These are phyloP conservation scores for Elaeis oleifera DNA, from an alignment of 202 grass and related monocot species.

Conservation along the genomic window DNA sequence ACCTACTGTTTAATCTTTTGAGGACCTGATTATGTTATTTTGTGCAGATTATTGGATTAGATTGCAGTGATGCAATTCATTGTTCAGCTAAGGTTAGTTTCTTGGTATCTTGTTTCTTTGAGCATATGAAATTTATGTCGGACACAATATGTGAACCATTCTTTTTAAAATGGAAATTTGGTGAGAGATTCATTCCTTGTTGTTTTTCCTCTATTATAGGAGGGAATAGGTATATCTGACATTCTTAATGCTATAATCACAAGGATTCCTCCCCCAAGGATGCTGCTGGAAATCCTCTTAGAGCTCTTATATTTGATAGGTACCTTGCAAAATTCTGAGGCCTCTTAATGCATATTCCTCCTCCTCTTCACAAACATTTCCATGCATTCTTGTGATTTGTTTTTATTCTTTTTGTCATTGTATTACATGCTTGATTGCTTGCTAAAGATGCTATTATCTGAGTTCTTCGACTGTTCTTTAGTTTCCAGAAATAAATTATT, in stretches of 20 bases:
- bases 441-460: too few relatives aligned
- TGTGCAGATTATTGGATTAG: constrained; percentile 86
- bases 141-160: background rate
- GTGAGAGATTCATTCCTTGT: background rate
- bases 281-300: constrained; percentile 58
- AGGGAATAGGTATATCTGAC: constrained; percentile 87
- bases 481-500: too few relatives aligned
- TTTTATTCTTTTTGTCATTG: too few relatives aligned
- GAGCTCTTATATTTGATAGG: constrained; percentile 99
- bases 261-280: constrained; percentile 84
- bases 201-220: constrained; percentile 47
- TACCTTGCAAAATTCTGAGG: constrained; percentile 24
- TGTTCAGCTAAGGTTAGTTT: constrained; percentile 93
- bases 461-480: too few relatives aligned
- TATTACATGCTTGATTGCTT: too few relatives aligned
- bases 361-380: constrained; percentile 1
- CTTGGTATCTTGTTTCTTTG: constrained; percentile 3
- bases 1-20: too few relatives aligned
- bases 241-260: constrained; percentile 87
- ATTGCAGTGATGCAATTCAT: constrained; percentile 81
- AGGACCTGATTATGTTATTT: background rate
- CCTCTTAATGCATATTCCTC: constrained; percentile 5
- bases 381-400: background rate
- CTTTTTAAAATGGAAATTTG: too few relatives aligned
- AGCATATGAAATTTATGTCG: constrained; percentile 1